phyloP scores from a whole-genome alignment of 345 rosid genomes.

The Brassica incana region DNA sequence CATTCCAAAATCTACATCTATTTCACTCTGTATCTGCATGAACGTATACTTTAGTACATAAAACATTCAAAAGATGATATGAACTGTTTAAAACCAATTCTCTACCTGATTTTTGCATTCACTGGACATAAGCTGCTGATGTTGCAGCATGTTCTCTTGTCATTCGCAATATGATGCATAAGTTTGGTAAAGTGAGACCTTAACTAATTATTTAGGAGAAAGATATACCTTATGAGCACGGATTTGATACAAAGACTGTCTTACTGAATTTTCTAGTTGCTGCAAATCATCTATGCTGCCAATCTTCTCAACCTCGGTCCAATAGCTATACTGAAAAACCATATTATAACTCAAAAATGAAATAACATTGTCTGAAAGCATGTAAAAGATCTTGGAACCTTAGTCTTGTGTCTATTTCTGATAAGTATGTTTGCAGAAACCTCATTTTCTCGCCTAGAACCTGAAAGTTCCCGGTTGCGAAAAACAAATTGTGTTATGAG shows the following conservation, averaged over 20 bases:
- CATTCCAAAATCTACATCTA: constrained; percentile 50
- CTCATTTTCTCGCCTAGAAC: constrained; percentile 46
- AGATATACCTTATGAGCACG: constrained; percentile 51
- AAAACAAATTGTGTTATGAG: neutral
- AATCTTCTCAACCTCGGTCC: constrained; percentile 56
- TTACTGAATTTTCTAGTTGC: constrained; percentile 59
- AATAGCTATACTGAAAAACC: constrained; percentile 46
- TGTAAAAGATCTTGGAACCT: constrained; percentile 43
- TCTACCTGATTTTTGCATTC: constrained; percentile 54
- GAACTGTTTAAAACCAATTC: neutral
- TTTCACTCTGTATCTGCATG: constrained; percentile 43
- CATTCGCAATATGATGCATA: neutral
- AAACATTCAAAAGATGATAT: neutral
- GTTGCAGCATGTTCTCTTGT: constrained; percentile 23
- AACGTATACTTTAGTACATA: neutral
- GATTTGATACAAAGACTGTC: constrained; percentile 51
- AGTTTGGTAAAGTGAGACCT: constrained; percentile 2
- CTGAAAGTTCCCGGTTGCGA: constrained; percentile 34
- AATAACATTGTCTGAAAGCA: constrained; percentile 3
- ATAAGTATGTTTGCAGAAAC: constrained; percentile 50
- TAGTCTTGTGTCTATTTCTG: constrained; percentile 53
- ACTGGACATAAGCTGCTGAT: constrained; percentile 42
- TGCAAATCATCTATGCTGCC: constrained; percentile 50
- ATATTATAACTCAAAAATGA: constrained; percentile 6
- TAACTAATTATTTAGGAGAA: constrained; percentile 6